These are phyloP conservation scores for Byssochlamys sp. DNA, from an alignment of 2,329 filamentous ascomycete species.

Conservation along the genomic window DNA sequence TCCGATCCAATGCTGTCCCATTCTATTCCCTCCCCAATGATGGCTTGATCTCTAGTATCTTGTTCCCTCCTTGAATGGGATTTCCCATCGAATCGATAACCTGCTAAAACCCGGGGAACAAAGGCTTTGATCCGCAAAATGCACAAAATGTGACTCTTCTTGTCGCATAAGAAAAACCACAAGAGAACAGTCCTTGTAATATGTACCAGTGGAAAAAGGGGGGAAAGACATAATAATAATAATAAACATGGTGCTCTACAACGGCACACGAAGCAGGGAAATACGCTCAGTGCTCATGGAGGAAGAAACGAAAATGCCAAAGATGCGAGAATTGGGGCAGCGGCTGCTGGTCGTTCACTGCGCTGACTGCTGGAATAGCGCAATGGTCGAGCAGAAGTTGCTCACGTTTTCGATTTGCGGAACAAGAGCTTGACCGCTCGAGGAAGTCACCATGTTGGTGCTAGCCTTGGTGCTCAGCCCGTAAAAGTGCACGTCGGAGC, in stretches of 20 bases:
- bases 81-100: background rate
- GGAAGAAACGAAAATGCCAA: background rate
- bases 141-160: background rate
- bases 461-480: conserved; percentile 66
- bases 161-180: background rate
- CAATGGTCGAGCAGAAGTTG: conserved; percentile 37
- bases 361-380: conserved; percentile 29
- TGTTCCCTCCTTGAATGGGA: background rate
- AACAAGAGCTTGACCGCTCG: conserved; percentile 25
- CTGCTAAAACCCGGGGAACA: background rate
- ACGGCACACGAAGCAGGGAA: background rate
- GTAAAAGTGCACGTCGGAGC: conserved; percentile 53
- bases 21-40: background rate
- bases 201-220: background rate
- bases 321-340: background rate
- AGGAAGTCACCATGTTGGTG: conserved; percentile 58
- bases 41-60: background rate
- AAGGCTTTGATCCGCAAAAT: background rate
- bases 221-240: background rate
- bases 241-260: background rate
- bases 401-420: conserved; percentile 31
- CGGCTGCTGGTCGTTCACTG: background rate
- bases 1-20: background rate
- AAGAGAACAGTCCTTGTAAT: background rate
- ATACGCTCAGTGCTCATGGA: background rate